Conservation (phyloP, 2,329 filamentous ascomycete genomes). For the Magnaporthales sp. region DNA sequence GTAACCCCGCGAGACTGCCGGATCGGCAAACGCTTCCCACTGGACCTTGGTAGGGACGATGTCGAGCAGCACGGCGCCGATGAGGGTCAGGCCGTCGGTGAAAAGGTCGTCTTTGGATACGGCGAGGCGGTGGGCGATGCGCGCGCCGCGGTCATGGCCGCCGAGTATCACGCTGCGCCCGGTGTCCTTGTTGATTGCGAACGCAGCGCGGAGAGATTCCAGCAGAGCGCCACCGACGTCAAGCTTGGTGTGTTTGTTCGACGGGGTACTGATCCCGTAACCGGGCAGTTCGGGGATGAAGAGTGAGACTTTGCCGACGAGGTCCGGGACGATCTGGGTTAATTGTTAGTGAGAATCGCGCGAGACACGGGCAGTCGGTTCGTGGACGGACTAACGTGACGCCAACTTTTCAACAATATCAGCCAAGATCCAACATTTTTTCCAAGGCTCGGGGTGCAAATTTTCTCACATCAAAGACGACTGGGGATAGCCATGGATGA, state of each 20-base stretch:
- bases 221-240: conserved; percentile 32
- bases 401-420: conserved; percentile 11
- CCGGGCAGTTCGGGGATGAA: conserved; percentile 38
- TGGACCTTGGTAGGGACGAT: conserved; percentile 38
- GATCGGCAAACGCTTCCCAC: conserved; percentile 30
- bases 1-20: conserved; percentile 24
- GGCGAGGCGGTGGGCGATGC: conserved; percentile 38
- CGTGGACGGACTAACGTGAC: conserved; percentile 16
- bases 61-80: conserved; percentile 33
- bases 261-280: conserved; percentile 31
- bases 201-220: conserved; percentile 23
- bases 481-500: conserved; percentile 38
- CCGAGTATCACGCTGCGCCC: conserved; percentile 30
- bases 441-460: not conserved
- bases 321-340: conserved; percentile 24
- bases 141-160: conserved; percentile 40
- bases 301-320: conserved; percentile 29
- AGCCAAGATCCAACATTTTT: not conserved
- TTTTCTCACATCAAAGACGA: conserved; percentile 17
- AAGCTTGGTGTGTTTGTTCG: conserved; percentile 25
- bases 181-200: conserved; percentile 14
- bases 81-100: conserved; percentile 22
- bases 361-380: not conserved
- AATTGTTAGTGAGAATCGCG: not conserved
- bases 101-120: conserved; percentile 19